Evolutionary conservation across 495 filamentous ascomycete species (phyloP).

Genomic region (Sabuloglossum arenarium): DNA sequence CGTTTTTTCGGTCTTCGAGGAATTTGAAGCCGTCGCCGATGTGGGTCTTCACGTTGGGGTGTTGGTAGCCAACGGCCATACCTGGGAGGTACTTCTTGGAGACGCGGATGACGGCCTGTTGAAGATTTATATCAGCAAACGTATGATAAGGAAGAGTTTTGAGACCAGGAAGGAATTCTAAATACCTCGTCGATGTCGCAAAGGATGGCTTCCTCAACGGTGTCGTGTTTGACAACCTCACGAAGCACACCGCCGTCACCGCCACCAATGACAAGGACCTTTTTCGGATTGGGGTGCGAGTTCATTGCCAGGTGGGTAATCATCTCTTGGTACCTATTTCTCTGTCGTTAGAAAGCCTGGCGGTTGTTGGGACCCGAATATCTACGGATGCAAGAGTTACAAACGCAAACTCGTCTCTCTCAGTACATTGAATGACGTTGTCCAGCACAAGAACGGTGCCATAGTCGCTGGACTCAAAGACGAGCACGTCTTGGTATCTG

Average conservation of each 20-base stretch:
- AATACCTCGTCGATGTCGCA: conserved; percentile 95
- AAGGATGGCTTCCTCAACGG: conserved; percentile 70
- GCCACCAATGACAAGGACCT: conserved; percentile 92
- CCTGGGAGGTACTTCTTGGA: conserved; percentile 95
- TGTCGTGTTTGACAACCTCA: conserved; percentile 95
- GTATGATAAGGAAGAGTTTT: background rate
- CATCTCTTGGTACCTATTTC: conserved; percentile 86
- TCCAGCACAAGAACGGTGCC: conserved; percentile 95
- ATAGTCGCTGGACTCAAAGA: conserved; percentile 94
- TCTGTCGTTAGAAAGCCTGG: conserved; percentile 15
- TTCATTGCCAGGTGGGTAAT: conserved; percentile 98
- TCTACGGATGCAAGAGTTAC: conserved; percentile 19
- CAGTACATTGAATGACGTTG: conserved; percentile 96
- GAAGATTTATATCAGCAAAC: conserved; percentile 12
- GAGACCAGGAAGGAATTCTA: conserved; percentile 7
- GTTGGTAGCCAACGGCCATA: conserved; percentile 82
- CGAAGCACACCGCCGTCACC: conserved; percentile 93
- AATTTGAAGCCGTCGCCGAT: conserved; percentile 98
- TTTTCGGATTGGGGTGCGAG: conserved; percentile 93
- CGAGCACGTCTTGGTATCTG: conserved; percentile 94
- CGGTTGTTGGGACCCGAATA: conserved; percentile 11
- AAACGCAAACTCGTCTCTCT: conserved; percentile 90
- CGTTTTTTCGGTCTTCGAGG: conserved; percentile 74
- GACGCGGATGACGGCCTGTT: conserved; percentile 82
- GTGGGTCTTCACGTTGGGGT: conserved; percentile 79